Evolutionary conservation across 352 stramenopile genomes (phyloP), one percentile per base, ranked within the genome.

Genomic region (Phytophthora parvispora): DNA sequence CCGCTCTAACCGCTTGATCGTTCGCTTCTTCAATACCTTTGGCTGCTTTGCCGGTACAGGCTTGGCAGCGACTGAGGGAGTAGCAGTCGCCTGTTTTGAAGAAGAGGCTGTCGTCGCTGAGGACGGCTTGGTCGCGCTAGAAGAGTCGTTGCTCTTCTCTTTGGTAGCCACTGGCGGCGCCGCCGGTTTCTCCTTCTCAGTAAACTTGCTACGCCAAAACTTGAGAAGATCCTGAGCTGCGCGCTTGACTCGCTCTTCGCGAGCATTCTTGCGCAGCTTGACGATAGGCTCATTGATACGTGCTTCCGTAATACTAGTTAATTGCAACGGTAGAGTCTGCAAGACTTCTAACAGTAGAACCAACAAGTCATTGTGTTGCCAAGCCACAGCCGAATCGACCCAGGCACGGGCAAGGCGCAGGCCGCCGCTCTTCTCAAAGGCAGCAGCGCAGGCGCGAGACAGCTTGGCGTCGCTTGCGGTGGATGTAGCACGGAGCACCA

Each of bases 231-330:
- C 87, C 60, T 96, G 89, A 6, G 89, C 89, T 9, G 86, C 77
- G 15, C 86, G 86, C 53, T 90, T 90, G 40, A 96, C 87, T 20
- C 87, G 84, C 54, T 96, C 89, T 69, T 95, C 85, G 24, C 81
- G 77, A 47, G 87, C 85, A 32, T 76, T 87, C 58, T 96, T 96
- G 67, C 86, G 84, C 38, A 96, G 78, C 75, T 93, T 87, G 56
- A 96, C 89, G 75, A 96, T 94, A 43, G 89, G 89, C 68, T 96
- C 87, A 80, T 96, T 96, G 69, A 96, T 96, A 55, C 79, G 78
- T 64, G 89, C 89, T 73, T 95, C 87, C 48, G 89, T 96, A 75
- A 96, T 96, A 77, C 87, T 94, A 73, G 76, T 83, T 72, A 96
- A 86, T 78, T 93, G 84, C 57, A 96, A 77, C 48, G 89, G 87